Conservation (phyloP, 73 alveolate species). For the Uronychia binucleata region DNA sequence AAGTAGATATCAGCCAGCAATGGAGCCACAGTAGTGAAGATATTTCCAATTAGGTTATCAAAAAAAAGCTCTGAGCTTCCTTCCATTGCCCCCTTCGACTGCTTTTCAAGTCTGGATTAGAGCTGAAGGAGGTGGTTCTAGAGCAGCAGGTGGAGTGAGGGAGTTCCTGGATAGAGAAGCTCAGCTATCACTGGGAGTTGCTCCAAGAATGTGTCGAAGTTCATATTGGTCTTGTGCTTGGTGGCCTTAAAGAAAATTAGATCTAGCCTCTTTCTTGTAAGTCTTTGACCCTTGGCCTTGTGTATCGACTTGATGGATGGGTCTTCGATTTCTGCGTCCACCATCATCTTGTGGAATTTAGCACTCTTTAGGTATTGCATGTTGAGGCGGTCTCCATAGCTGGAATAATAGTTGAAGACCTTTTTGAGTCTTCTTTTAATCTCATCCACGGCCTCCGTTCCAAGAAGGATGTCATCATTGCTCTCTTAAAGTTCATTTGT, state of each 20-base stretch:
- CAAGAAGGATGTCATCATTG: neutral
- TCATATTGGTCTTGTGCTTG: slow-evolving; percentile 62
- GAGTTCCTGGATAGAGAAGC: slow-evolving; percentile 5
- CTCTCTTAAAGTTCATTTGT: neutral
- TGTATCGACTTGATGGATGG: neutral
- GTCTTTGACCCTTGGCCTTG: neutral
- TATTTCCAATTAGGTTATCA: slow-evolving; percentile 36
- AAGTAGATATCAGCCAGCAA: slow-evolving; percentile 48
- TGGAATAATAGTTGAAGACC: slow-evolving; percentile 55
- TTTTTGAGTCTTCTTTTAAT: slow-evolving; percentile 52
- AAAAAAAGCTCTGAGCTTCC: slow-evolving; percentile 20
- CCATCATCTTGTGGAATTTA: slow-evolving; percentile 63
- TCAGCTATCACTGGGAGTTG: slow-evolving; percentile 56
- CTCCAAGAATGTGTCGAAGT: slow-evolving; percentile 59
- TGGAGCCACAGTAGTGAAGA: slow-evolving; percentile 31
- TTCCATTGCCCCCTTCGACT: neutral
- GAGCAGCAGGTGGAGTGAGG: slow-evolving; percentile 46
- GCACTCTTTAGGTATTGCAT: slow-evolving; percentile 36
- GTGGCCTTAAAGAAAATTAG: slow-evolving; percentile 53
- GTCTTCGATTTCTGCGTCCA: slow-evolving; percentile 49
- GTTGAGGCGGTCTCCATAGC: slow-evolving; percentile 65
- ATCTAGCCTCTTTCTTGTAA: slow-evolving; percentile 55
- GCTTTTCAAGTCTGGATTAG: slow-evolving; percentile 1
- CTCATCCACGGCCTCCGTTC: slow-evolving; percentile 29
- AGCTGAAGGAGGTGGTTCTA: slow-evolving; percentile 58